These are phyloP conservation scores for Didymellaceae sp. DNA, from an alignment of 2,329 filamentous ascomycete genomes.

Conservation along the genomic window DNA sequence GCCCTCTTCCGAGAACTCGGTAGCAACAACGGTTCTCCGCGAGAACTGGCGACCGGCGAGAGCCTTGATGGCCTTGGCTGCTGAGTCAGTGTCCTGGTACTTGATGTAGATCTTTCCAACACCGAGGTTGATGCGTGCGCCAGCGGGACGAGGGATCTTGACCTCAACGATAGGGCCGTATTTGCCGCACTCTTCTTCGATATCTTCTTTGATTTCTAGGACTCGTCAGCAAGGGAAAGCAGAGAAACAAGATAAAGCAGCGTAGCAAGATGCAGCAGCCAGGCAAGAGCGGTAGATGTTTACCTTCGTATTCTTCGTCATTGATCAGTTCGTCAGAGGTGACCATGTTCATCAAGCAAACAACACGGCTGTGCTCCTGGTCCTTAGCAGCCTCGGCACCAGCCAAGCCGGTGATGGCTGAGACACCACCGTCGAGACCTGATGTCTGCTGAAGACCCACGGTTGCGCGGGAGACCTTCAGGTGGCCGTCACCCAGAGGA, in stretches of 20 bases:
- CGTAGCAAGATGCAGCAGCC: too few relatives aligned
- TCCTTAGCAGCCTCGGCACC: slow-evolving; percentile 78
- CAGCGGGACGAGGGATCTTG: slow-evolving; percentile 88
- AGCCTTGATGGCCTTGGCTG: slow-evolving; percentile 84
- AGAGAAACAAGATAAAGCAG: background rate
- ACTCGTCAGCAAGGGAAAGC: slow-evolving; percentile 3
- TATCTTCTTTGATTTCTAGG: slow-evolving; percentile 93
- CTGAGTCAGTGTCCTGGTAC: slow-evolving; percentile 78
- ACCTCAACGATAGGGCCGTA: slow-evolving; percentile 85
- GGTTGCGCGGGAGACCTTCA: slow-evolving; percentile 88
- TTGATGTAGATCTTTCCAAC: slow-evolving; percentile 99
- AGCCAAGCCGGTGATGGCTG: slow-evolving; percentile 96
- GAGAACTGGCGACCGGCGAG: slow-evolving; percentile 95
- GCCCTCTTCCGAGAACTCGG: slow-evolving; percentile 97
- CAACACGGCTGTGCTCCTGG: slow-evolving; percentile 78
- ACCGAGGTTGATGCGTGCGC: slow-evolving; percentile 82
- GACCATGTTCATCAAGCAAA: slow-evolving; percentile 98
- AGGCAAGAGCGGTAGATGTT: too few relatives aligned
- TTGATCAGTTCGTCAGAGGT: slow-evolving; percentile 94
- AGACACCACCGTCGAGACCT: slow-evolving; percentile 93
- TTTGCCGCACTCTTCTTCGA: slow-evolving; percentile 90
- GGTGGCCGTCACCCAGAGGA: slow-evolving; percentile 84
- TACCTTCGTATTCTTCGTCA: slow-evolving; percentile 93
- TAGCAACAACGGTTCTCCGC: slow-evolving; percentile 93
- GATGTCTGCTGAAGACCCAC: slow-evolving; percentile 92